Conservation (phyloP, 1,139 yeast genomes). For the Magnusiomyces magnusii region DNA sequence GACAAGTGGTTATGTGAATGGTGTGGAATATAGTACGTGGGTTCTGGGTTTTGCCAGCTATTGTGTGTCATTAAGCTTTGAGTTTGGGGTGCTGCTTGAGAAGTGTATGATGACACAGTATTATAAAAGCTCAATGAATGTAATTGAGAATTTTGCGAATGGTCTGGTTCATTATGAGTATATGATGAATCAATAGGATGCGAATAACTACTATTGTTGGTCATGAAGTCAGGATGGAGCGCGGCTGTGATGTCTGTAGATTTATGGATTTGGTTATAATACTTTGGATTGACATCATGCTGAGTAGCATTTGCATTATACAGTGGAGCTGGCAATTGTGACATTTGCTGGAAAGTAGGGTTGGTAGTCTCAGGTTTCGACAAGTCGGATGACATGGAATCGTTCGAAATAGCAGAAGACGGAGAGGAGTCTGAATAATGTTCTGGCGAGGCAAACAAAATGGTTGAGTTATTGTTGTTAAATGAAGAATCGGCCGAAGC, state of each 20-base stretch:
- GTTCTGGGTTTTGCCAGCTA: neutral
- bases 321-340: neutral
- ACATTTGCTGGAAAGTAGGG: no score
- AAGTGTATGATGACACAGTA: neutral
- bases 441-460: no score
- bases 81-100: neutral
- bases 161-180: neutral
- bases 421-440: no score
- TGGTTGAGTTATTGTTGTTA: no score
- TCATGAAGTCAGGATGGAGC: neutral
- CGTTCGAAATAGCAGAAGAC: no score
- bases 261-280: neutral
- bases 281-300: neutral
- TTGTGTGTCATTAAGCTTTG: neutral
- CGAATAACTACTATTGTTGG: neutral
- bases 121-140: neutral
- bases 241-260: neutral
- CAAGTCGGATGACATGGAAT: no score
- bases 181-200: neutral
- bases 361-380: no score
- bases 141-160: neutral
- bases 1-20: neutral
- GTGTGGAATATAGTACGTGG: neutral
- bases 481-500: no score
- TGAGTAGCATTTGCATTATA: neutral